phyloP scores from a whole-genome alignment of 129 eudicot genomes.

The Daucus carota region DH1_v3.0 NC_030382.2:41475501-41476000 shows the following conservation, averaged over 20 bases:
- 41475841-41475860: constrained; percentile 8
- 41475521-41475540: not conserved
- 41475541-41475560: not conserved
- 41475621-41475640: no score
- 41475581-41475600: not conserved
- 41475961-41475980: no score
- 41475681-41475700: not conserved
- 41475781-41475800: not conserved
- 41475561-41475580: not conserved
- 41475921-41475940: not conserved
- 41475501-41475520: no score
- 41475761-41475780: not conserved
- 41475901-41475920: constrained; percentile 2
- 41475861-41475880: not conserved
- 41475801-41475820: constrained; percentile 8
- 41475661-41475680: not conserved
- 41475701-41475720: not conserved
- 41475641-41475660: no score
- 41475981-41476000: not conserved
- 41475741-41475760: no score
- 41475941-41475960: not conserved
- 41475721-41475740: no score
- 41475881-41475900: not conserved
- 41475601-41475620: no score
- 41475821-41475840: constrained; percentile 3